Evolutionary conservation across 2,329 filamentous ascomycete species (phyloP), one percentile per base, ranked within the genome.

Genomic region (Ascocoryne sarcoides): DNA sequence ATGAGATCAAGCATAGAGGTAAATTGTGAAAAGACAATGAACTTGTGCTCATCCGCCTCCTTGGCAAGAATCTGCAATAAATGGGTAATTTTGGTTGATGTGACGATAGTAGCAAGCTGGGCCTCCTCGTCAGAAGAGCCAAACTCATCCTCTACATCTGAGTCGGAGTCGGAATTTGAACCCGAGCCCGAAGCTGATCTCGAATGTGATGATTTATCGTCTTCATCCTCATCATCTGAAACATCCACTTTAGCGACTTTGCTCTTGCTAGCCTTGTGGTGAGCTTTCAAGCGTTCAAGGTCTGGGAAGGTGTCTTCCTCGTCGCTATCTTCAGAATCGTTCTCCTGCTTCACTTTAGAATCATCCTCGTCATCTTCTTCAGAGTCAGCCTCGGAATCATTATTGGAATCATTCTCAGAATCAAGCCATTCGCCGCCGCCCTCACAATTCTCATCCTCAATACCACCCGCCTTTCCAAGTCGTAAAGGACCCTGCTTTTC

Each of bases 11-110:
- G 78, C 92, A 98, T 98, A 0, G 87, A 92, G 0, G 92, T 98
- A 65, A 98, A 98, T 56, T 96, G 87, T 1, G 88, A 95, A 65
- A 98, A 98, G 48, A 98, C 88, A 55, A 98, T 98, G 59, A 95
- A 94, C 60, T 98, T 98, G 71, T 95, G 86, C 44, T 87, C 71
- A 2, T 72, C 67, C 0, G 80, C 79, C 62, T 98, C 92, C 32
- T 76, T 76, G 48, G 79, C 75, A 7, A 98, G 75, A 37, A 98
- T 84, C 45, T 78, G 71, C 56, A 94, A 75, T 15, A 96, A 73
- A 53, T 92, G 80, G 32, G 83, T 80, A 55, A 98, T 93, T 67
- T 98, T 98, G 53, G 92, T 90, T 0, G 92, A 98, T 2, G 79
- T 73, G 18, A 76, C 67, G 23, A 83, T 69, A 19, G 68, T 65